Conservation (phyloP, 192 early-diverging fungal species). For the Obelidium mucronatum region DNA sequence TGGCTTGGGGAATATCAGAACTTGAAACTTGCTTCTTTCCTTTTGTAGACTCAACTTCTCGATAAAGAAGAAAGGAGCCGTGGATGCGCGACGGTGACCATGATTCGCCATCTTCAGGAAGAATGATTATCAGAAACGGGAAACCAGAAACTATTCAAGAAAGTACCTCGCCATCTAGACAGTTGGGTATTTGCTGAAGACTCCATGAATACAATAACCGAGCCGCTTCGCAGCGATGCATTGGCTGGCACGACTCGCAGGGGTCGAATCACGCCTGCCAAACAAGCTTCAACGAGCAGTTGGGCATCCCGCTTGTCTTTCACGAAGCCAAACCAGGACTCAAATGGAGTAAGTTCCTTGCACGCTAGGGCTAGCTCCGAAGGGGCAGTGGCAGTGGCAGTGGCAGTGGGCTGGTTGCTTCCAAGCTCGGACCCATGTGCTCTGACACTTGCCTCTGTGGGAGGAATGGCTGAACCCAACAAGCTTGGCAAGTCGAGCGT, state of each 20-base stretch:
- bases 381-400: neutral
- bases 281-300: constrained; percentile 5
- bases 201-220: constrained; percentile 18
- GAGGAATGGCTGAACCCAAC: too few species aligned
- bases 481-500: too few species aligned
- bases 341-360: neutral
- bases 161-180: constrained; percentile 10
- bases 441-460: neutral
- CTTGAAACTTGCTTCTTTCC: neutral
- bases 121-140: neutral
- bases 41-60: constrained; percentile 16
- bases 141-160: neutral
- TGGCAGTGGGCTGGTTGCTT: neutral
- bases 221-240: constrained; percentile 10
- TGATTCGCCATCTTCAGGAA: neutral
- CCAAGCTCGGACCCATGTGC: too few species aligned
- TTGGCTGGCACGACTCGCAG: constrained; percentile 15
- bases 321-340: constrained; percentile 10
- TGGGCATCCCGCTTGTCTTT: constrained; percentile 3
- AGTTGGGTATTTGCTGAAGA: neutral
- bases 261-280: constrained; percentile 1
- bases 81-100: constrained; percentile 26
- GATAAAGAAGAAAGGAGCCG: constrained; percentile 14
- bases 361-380: too few species aligned
- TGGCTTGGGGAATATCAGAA: neutral